Percentiles rank a stretch among this genome's conserved stretches.
phyloP scores from a whole-genome alignment of 1,284 basidiomycete genomes.

The Ceratobasidium sp. region DNA sequence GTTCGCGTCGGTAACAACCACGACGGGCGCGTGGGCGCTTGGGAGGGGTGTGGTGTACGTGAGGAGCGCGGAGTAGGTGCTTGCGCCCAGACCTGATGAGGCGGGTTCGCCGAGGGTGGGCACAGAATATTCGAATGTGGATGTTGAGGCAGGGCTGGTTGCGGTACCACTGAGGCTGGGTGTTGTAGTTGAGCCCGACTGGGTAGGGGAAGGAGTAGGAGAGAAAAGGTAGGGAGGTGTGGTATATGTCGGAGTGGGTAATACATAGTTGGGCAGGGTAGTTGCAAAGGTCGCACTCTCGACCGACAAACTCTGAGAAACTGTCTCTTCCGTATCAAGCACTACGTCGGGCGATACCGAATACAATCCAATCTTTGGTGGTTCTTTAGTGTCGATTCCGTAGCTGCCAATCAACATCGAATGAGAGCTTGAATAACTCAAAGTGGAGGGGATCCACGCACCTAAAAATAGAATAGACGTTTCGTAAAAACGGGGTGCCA shows the following conservation, averaged over 20 bases:
- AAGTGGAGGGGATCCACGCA: slow-evolving; percentile 48
- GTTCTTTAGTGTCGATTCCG: slow-evolving; percentile 71
- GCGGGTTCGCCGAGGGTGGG: slow-evolving; percentile 18
- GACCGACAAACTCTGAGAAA: slow-evolving; percentile 65
- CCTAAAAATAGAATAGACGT: slow-evolving; percentile 84
- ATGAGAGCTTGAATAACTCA: not conserved
- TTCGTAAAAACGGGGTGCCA: slow-evolving; percentile 78
- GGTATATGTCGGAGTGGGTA: slow-evolving; percentile 68
- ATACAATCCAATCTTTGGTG: slow-evolving; percentile 75
- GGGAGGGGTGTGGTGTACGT: slow-evolving; percentile 20
- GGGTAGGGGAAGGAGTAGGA: slow-evolving; percentile 51
- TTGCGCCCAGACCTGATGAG: slow-evolving; percentile 16
- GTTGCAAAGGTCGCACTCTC: slow-evolving; percentile 70
- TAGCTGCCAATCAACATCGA: slow-evolving; percentile 56
- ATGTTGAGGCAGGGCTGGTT: slow-evolving; percentile 31
- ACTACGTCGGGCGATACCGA: slow-evolving; percentile 56
- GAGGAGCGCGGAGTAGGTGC: slow-evolving; percentile 27
- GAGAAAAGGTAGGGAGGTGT: slow-evolving; percentile 70
- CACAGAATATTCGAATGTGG: slow-evolving; percentile 14
- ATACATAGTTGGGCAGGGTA: slow-evolving; percentile 73
- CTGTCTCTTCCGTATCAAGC: slow-evolving; percentile 51
- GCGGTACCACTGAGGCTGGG: not conserved
- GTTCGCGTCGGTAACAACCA: slow-evolving; percentile 19
- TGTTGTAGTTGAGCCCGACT: slow-evolving; percentile 48
- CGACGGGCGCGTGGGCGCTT: slow-evolving; percentile 15